Evolutionary conservation across 805 yeast species (phyloP).

Genomic region (Komagataella ulmi): DNA sequence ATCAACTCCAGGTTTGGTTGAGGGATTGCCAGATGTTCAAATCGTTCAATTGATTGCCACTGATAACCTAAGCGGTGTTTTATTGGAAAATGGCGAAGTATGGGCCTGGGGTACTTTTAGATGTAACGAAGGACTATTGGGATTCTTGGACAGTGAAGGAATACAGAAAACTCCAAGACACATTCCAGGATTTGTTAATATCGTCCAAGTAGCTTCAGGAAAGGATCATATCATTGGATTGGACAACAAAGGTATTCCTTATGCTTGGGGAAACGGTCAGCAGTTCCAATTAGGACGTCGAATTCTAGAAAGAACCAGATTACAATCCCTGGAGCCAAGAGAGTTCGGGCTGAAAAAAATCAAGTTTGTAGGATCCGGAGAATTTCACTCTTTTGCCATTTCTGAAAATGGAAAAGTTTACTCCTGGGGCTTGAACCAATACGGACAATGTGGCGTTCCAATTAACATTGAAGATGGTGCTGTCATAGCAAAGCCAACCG

Average conservation of each 20-base stretch:
- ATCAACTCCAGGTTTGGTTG: conserved; percentile 77
- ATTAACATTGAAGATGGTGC: conserved; percentile 79
- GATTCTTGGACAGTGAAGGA: conserved; percentile 54
- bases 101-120: conserved; percentile 98
- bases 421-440: conserved; percentile 95
- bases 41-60: conserved; percentile 83
- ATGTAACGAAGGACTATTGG: conserved; percentile 83
- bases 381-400: conserved; percentile 90
- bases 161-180: conserved; percentile 59
- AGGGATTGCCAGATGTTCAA: conserved; percentile 41
- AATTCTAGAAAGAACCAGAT: conserved; percentile 65
- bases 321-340: conserved; percentile 64
- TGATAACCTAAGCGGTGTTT: conserved; percentile 76
- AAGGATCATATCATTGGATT: conserved; percentile 85
- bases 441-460: conserved; percentile 86
- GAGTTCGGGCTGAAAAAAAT: conserved; percentile 73
- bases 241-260: conserved; percentile 75
- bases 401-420: conserved; percentile 55
- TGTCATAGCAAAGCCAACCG: conserved; percentile 63
- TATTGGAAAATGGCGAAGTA: conserved; percentile 73
- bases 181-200: conserved; percentile 45
- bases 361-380: conserved; percentile 81
- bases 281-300: conserved; percentile 86
- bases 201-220: conserved; percentile 80
- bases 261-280: conserved; percentile 97